phyloP scores from a whole-genome alignment of 306 rosid species.

The Malus sieversii region DNA sequence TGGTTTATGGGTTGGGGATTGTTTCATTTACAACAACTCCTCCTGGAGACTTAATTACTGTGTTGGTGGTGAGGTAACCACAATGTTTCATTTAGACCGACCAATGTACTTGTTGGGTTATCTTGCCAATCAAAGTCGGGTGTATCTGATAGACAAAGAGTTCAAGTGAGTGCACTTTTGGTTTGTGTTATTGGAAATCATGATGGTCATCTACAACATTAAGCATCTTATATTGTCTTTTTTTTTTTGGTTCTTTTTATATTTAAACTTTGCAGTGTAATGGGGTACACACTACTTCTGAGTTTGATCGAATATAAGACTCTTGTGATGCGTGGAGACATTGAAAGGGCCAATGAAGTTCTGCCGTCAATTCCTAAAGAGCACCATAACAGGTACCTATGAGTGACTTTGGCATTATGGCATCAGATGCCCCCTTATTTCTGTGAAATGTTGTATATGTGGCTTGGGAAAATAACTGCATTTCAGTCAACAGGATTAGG shows the following conservation, averaged over 20 bases:
- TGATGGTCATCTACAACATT: slow-evolving; percentile 8
- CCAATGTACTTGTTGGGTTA: slow-evolving; percentile 99
- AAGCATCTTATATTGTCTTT: not conserved
- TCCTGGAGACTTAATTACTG: slow-evolving; percentile 98
- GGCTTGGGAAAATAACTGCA: not conserved
- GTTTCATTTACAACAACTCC: slow-evolving; percentile 93
- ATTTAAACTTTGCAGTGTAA: slow-evolving; percentile 50
- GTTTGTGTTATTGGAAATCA: slow-evolving; percentile 12
- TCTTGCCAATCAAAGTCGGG: slow-evolving; percentile 94
- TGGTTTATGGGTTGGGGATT: slow-evolving; percentile 99
- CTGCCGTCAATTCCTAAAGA: slow-evolving; percentile 94
- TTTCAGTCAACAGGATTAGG: not conserved
- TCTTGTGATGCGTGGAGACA: slow-evolving; percentile 97
- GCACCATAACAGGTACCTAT: slow-evolving; percentile 78
- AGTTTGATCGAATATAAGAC: slow-evolving; percentile 98
- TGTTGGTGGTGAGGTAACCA: slow-evolving; percentile 99
- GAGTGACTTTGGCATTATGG: not conserved
- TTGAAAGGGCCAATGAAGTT: slow-evolving; percentile 85
- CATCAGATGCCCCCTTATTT: not conserved
- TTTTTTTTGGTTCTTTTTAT: not conserved
- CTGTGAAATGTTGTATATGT: not conserved
- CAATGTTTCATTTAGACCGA: slow-evolving; percentile 99
- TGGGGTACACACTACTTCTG: slow-evolving; percentile 90
- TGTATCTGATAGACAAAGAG: slow-evolving; percentile 93
- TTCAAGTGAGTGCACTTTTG: slow-evolving; percentile 68